Evolutionary conservation across 768 basidiomycete genomes (phyloP).

Genomic region (Leccinum sublutescens): DNA sequence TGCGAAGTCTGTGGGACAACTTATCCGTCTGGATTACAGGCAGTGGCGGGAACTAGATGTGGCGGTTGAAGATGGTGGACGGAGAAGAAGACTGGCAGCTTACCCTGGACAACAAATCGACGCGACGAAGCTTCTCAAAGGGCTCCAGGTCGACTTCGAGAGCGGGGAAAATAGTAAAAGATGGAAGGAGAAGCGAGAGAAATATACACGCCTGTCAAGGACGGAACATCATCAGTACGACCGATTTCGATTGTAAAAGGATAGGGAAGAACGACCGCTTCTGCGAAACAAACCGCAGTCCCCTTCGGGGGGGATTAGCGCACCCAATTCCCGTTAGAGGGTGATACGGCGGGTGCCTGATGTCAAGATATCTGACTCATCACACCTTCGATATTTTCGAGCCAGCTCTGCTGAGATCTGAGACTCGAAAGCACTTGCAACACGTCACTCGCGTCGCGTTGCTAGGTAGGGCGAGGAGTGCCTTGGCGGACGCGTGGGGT

Average conservation of each 20-base stretch:
- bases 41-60: constrained; percentile 18
- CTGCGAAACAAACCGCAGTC: constrained; percentile 11
- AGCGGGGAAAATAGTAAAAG: constrained; percentile 51
- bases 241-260: constrained; percentile 11
- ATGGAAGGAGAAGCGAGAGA: constrained; percentile 48
- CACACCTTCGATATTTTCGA: constrained; percentile 1
- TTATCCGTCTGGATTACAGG: constrained; percentile 23
- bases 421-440: not conserved
- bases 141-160: constrained; percentile 65
- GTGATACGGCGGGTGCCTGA: constrained; percentile 19
- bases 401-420: constrained; percentile 3
- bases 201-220: constrained; percentile 51
- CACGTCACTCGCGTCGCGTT: not conserved
- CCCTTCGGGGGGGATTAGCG: not conserved
- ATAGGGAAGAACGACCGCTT: constrained; percentile 17
- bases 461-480: not conserved
- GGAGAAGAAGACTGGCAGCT: not conserved
- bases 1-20: constrained; percentile 28
- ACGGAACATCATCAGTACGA: constrained; percentile 15
- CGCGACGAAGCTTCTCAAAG: constrained; percentile 51
- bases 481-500: constrained; percentile 5
- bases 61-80: not conserved
- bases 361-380: constrained; percentile 18
- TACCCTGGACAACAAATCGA: constrained; percentile 36
- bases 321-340: constrained; percentile 3